Conservation (phyloP, 768 basidiomycete species). For the Macrolepiota dolichaula region DNA sequence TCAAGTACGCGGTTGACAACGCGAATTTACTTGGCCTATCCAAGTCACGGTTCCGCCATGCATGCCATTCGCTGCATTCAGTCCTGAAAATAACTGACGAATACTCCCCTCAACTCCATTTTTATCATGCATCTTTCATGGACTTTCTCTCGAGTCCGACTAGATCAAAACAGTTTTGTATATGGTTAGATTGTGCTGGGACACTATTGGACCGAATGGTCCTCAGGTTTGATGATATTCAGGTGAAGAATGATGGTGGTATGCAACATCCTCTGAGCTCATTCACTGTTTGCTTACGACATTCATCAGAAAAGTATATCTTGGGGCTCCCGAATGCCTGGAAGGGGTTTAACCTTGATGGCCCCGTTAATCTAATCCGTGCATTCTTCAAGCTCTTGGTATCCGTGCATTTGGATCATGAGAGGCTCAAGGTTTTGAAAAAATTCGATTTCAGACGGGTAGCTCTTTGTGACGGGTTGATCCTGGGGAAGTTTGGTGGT, state of each 20-base stretch:
- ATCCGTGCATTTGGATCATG: background rate
- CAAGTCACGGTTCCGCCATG: background rate
- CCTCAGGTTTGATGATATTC: background rate
- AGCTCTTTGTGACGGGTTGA: too few relatives aligned
- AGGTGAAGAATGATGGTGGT: background rate
- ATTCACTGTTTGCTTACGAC: background rate
- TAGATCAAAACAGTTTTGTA: background rate
- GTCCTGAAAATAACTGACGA: background rate
- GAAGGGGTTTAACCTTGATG: background rate
- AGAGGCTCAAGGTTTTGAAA: background rate
- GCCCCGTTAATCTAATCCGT: background rate
- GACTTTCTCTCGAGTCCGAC: background rate
- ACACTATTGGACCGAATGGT: background rate
- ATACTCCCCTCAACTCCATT: background rate
- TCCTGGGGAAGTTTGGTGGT: too few relatives aligned
- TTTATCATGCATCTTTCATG: slow-evolving; percentile 5
- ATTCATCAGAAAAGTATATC: background rate
- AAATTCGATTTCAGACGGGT: background rate
- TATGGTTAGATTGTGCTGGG: background rate
- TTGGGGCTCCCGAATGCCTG: background rate
- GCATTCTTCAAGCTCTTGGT: background rate
- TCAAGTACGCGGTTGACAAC: background rate
- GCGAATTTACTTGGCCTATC: background rate
- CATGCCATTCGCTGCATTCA: background rate
- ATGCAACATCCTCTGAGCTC: background rate